These are phyloP conservation scores for Spirogloea muscicola DNA, from an alignment of 139 green algal genomes.

Conservation along the genomic window DNA sequence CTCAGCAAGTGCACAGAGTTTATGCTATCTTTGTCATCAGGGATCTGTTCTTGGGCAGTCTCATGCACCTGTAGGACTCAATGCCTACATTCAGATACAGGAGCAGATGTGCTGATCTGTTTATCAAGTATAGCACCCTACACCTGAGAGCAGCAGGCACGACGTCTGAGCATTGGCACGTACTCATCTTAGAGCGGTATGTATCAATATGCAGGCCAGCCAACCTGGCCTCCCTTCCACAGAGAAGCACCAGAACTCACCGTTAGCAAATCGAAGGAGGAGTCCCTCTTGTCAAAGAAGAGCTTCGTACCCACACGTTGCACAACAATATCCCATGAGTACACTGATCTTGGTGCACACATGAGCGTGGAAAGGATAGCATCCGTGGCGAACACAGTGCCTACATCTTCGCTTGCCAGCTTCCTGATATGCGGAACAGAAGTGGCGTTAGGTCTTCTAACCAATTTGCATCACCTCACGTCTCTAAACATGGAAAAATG, in stretches of 20 bases:
- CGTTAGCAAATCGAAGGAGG: constrained; percentile 81
- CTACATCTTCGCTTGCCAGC: constrained; percentile 61
- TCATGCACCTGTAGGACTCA: constrained; percentile 49
- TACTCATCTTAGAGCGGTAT: no score
- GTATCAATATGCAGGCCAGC: neutral
- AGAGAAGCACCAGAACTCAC: constrained; percentile 54
- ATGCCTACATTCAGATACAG: neutral
- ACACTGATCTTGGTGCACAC: constrained; percentile 81
- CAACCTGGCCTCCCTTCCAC: neutral
- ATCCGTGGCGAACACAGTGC: constrained; percentile 88
- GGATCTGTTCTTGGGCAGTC: constrained; percentile 63
- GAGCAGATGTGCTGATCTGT: neutral
- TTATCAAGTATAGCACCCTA: neutral
- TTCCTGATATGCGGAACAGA: no score
- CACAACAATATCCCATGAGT: constrained; percentile 87
- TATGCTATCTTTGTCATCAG: constrained; percentile 85
- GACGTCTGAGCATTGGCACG: no score
- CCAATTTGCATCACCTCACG: no score
- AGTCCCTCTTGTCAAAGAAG: constrained; percentile 83
- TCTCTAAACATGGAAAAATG: no score
- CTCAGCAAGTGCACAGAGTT: constrained; percentile 84
- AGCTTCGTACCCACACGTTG: constrained; percentile 65
- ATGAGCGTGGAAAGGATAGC: constrained; percentile 88
- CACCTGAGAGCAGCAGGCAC: neutral
- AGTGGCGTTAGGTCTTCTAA: no score